Percentiles rank a stretch among this genome's conserved stretches.
Conservation (phyloP, 225 moss, liverwort and hornwort genomes). For the Polytrichum commune region DNA sequence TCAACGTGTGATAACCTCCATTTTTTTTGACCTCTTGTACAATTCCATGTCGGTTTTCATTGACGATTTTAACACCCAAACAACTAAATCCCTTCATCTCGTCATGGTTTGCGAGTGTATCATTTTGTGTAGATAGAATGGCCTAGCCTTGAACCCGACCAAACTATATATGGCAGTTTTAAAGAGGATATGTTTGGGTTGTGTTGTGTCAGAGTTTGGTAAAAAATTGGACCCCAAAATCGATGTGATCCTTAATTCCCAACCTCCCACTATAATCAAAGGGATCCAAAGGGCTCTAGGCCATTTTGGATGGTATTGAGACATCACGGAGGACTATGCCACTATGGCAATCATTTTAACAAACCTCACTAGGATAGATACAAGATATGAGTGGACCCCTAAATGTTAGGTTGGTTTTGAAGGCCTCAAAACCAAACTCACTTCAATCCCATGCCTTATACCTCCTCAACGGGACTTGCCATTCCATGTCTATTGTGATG, state of each 20-base stretch:
- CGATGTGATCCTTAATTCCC: not conserved
- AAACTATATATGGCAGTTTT: not conserved
- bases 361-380: not conserved
- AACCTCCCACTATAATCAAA: not conserved
- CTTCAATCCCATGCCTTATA: not conserved
- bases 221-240: constrained; percentile 1
- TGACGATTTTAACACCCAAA: constrained; percentile 7
- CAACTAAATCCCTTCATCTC: not conserved
- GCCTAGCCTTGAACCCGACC: not conserved
- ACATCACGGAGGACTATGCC: not conserved
- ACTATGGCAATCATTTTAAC: not conserved
- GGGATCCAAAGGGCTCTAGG: not conserved
- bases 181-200: not conserved
- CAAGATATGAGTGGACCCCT: not conserved
- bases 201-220: not conserved
- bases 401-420: not conserved
- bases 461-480: not conserved
- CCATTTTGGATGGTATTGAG: not conserved
- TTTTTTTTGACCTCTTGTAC: constrained; percentile 5
- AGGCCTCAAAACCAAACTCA: not conserved
- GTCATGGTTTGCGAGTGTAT: not conserved
- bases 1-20: constrained; percentile 1
- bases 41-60: constrained; percentile 7
- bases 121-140: not conserved
- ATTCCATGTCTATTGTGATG: constrained; percentile 1